Percentiles rank a stretch among this genome's conserved stretches.
Evolutionary conservation across 345 rosid genomes (phyloP).

Genomic region (Fremontodendron californicum): DNA sequence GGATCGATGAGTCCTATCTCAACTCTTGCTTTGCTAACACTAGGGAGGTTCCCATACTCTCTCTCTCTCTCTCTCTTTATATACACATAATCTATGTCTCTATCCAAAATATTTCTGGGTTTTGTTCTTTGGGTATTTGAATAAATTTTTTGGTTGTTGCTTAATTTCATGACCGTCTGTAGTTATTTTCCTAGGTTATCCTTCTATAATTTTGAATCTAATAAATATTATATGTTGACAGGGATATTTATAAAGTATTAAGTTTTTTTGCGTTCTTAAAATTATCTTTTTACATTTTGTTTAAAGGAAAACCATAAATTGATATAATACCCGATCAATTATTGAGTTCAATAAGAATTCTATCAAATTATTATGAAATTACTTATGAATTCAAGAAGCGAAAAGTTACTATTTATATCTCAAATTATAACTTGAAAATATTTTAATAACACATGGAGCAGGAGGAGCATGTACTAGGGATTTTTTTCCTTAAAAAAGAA

Average conservation of each 20-base stretch:
- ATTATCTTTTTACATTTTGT: neutral
- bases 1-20: slow-evolving; percentile 90
- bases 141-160: neutral
- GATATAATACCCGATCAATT: neutral
- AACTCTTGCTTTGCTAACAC: slow-evolving; percentile 87
- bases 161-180: neutral
- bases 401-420: neutral
- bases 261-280: neutral
- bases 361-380: neutral
- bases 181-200: neutral
- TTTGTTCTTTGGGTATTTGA: neutral
- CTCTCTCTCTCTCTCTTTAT: neutral
- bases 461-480: neutral
- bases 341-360: neutral
- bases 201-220: neutral
- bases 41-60: slow-evolving; percentile 65
- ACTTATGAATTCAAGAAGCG: neutral
- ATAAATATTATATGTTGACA: neutral
- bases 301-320: neutral
- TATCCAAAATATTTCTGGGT: neutral
- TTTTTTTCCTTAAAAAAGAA: neutral
- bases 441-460: neutral
- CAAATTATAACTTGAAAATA: neutral
- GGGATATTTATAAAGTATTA: neutral
- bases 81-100: neutral